phyloP scores from a whole-genome alignment of 139 green algal species.

The Asterochloris erici region DNA sequence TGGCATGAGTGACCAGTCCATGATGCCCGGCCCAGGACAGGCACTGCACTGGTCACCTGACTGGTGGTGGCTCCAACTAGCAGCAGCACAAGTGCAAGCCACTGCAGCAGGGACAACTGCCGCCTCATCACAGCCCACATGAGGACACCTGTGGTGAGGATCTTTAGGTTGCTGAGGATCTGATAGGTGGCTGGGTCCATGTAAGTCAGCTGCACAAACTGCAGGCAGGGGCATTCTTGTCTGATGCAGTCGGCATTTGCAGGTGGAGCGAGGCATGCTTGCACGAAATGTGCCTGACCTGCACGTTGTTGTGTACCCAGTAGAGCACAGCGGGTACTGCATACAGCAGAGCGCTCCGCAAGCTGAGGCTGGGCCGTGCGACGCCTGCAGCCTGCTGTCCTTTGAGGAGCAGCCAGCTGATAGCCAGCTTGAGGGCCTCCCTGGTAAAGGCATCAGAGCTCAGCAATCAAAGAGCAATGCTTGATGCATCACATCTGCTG shows the following conservation, averaged over 20 bases:
- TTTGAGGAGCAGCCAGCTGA: constrained; percentile 34
- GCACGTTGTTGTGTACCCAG: constrained; percentile 60
- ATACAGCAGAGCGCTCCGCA: constrained; percentile 35
- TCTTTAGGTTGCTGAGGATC: constrained; percentile 75
- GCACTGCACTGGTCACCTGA: constrained; percentile 32
- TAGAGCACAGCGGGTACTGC: constrained; percentile 64
- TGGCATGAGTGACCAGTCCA: too few species aligned
- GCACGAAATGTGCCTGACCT: constrained; percentile 24
- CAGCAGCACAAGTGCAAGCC: constrained; percentile 56
- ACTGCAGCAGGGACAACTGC: constrained; percentile 40
- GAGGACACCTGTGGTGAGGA: constrained; percentile 59
- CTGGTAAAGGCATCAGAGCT: too few species aligned
- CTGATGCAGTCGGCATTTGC: neutral
- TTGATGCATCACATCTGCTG: too few species aligned
- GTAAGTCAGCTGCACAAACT: constrained; percentile 52
- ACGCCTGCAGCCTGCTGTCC: neutral
- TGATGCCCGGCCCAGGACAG: neutral
- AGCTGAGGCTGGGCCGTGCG: neutral
- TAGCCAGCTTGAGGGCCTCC: constrained; percentile 47
- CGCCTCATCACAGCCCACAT: constrained; percentile 42
- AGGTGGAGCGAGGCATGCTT: neutral
- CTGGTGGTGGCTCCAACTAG: constrained; percentile 47
- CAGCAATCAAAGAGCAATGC: too few species aligned
- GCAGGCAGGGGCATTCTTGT: neutral
- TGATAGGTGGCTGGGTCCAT: constrained; percentile 63